Evolutionary conservation across 2,329 filamentous ascomycete species (phyloP).

Genomic region (Ophiostoma australiae): DNA sequence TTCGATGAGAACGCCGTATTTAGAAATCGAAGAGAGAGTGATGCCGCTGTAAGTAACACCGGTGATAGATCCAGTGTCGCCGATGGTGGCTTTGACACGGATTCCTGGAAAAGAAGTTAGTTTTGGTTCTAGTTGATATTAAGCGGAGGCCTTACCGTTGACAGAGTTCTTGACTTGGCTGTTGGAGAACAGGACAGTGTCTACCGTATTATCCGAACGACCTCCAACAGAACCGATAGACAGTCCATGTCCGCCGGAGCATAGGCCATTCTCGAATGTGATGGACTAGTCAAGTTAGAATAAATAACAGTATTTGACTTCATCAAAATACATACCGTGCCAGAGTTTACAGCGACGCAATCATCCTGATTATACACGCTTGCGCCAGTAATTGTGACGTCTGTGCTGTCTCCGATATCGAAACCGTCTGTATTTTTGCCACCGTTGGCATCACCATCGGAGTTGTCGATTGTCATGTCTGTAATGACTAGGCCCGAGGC

Average conservation of each 20-base stretch:
- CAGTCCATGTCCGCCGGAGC: constrained; percentile 52
- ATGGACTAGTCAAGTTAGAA: constrained; percentile 30
- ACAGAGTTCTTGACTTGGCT: constrained; percentile 22
- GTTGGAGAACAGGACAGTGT: constrained; percentile 44
- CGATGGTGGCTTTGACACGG: constrained; percentile 54
- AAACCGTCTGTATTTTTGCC: constrained; percentile 58
- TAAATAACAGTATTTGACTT: too few relatives aligned
- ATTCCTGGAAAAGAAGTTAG: constrained; percentile 30
- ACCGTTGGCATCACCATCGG: constrained; percentile 44
- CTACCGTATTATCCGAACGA: constrained; percentile 50
- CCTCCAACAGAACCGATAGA: constrained; percentile 43
- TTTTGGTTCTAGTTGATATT: too few relatives aligned
- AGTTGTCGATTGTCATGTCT: constrained; percentile 39
- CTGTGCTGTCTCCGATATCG: constrained; percentile 47
- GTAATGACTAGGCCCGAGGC: constrained; percentile 36
- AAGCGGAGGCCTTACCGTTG: constrained; percentile 22
- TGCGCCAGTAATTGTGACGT: constrained; percentile 49
- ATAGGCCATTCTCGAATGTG: constrained; percentile 41
- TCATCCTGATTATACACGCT: constrained; percentile 58
- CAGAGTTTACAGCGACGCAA: constrained; percentile 50
- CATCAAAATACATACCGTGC: not conserved
- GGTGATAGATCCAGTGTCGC: constrained; percentile 47
- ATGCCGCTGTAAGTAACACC: constrained; percentile 52
- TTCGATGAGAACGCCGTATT: constrained; percentile 54
- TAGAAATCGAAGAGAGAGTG: constrained; percentile 44